These are phyloP conservation scores for Ogataea methanolica DNA, from an alignment of 805 yeast species.

Conservation along the genomic window DNA sequence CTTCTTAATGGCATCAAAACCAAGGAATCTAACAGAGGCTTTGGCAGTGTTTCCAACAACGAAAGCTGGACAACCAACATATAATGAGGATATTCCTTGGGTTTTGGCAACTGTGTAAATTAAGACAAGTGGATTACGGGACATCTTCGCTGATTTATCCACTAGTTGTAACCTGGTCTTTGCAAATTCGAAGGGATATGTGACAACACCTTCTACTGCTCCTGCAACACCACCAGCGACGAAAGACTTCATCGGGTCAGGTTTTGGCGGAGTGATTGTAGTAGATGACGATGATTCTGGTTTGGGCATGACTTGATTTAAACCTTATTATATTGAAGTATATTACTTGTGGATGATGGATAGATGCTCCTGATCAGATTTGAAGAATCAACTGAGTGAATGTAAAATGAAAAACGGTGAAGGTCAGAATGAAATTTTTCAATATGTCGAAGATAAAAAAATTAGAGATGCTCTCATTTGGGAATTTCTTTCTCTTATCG, in stretches of 20 bases:
- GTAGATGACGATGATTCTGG: not conserved
- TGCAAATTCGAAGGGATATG: constrained; percentile 97
- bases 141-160: constrained; percentile 55
- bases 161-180: constrained; percentile 87
- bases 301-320: not conserved
- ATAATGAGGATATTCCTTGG: constrained; percentile 76
- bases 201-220: constrained; percentile 86
- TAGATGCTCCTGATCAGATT: too few relatives aligned
- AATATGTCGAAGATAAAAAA: too few relatives aligned
- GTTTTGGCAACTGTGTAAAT: constrained; percentile 68
- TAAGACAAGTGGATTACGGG: constrained; percentile 80
- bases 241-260: constrained; percentile 76
- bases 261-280: constrained; percentile 25
- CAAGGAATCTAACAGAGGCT: constrained; percentile 92
- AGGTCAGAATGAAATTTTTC: too few relatives aligned
- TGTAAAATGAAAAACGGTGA: too few relatives aligned
- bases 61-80: constrained; percentile 95
- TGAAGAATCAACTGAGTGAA: too few relatives aligned
- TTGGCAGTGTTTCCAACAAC: constrained; percentile 95
- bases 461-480: too few relatives aligned
- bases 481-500: too few relatives aligned
- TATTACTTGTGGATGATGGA: too few relatives aligned
- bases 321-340: not conserved
- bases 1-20: constrained; percentile 83
- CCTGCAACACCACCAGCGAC: constrained; percentile 97